Percentiles rank a stretch among this genome's conserved stretches.
Conservation (phyloP, 2,329 filamentous ascomycete genomes). For the Diaporthe sp. region DNA sequence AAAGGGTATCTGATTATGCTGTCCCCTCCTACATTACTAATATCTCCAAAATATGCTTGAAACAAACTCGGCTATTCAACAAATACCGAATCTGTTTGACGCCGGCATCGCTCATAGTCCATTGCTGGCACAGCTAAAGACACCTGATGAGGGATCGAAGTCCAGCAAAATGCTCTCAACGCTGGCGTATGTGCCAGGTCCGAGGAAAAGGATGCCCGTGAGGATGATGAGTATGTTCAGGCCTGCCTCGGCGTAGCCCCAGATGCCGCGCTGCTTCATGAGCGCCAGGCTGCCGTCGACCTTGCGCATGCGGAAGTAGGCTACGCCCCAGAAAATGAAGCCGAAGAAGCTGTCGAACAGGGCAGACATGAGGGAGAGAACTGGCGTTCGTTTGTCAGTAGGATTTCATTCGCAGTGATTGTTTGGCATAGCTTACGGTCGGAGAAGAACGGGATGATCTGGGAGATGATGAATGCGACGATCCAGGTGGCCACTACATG, state of each 20-base stretch:
- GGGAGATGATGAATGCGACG: conserved; percentile 91
- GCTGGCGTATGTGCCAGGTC: conserved; percentile 84
- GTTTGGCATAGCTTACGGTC: conserved; percentile 65
- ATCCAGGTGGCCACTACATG: conserved; percentile 77
- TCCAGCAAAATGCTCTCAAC: conserved; percentile 82
- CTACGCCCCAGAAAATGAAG: conserved; percentile 94
- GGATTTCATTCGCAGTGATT: too few relatives aligned
- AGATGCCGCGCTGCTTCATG: conserved; percentile 66
- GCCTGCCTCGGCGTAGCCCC: conserved; percentile 66
- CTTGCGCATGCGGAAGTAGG: conserved; percentile 81
- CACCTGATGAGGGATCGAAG: conserved; percentile 72
- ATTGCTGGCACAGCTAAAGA: conserved; percentile 82
- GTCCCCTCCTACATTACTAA: not conserved
- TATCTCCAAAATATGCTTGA: not conserved
- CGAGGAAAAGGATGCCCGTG: conserved; percentile 85
- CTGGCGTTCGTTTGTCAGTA: conserved; percentile 49
- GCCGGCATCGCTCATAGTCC: conserved; percentile 64
- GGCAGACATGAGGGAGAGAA: conserved; percentile 83
- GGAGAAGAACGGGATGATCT: conserved; percentile 94
- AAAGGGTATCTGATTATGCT: conserved; percentile 11
- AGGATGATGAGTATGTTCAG: conserved; percentile 82
- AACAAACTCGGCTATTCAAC: not conserved
- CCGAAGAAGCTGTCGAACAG: conserved; percentile 95
- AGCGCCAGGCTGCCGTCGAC: conserved; percentile 71
- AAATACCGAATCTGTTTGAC: not conserved